Evolutionary conservation across 208 protist genomes (phyloP).

Genomic region (Acanthamoeba pearcei): DNA sequence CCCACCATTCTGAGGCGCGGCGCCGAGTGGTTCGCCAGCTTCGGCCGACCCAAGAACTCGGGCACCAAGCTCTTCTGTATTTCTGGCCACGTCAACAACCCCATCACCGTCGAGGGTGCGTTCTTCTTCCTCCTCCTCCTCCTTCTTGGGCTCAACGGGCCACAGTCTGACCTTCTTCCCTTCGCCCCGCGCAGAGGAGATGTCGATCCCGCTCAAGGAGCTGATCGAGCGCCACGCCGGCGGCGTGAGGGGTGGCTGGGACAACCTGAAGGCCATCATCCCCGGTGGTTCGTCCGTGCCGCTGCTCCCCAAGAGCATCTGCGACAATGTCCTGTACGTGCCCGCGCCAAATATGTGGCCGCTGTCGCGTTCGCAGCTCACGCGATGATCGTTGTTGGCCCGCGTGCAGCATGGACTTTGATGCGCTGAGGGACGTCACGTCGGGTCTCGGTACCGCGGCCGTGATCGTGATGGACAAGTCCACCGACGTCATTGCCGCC

Average conservation of each 20-base stretch:
- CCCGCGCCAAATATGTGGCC: background rate
- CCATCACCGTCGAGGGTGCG: slow-evolving; percentile 96
- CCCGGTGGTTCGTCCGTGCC: slow-evolving; percentile 98
- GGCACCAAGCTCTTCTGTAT: slow-evolving; percentile 99
- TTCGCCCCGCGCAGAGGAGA: slow-evolving; percentile 92
- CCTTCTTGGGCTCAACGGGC: background rate
- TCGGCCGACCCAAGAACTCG: slow-evolving; percentile 97
- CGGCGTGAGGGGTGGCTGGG: slow-evolving; percentile 98
- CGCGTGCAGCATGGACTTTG: slow-evolving; percentile 97
- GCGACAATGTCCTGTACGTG: slow-evolving; percentile 93
- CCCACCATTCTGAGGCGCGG: slow-evolving; percentile 95
- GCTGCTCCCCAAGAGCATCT: slow-evolving; percentile 96
- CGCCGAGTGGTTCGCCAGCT: slow-evolving; percentile 95
- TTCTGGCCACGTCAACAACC: slow-evolving; percentile 99
- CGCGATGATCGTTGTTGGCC: background rate
- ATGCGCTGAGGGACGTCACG: slow-evolving; percentile 94
- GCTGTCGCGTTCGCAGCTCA: background rate
- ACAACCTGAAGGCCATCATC: slow-evolving; percentile 98
- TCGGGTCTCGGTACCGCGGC: slow-evolving; percentile 99
- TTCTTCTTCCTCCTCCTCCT: background rate
- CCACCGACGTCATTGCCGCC: slow-evolving; percentile 94
- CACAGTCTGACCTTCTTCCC: slow-evolving; percentile 4
- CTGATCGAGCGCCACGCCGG: slow-evolving; percentile 98
- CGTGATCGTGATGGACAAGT: slow-evolving; percentile 99
- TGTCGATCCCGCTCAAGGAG: slow-evolving; percentile 98